These are phyloP conservation scores for Ceratocystiopsis brevicomis DNA, from an alignment of 2,329 filamentous ascomycete genomes.

Conservation along the genomic window DNA sequence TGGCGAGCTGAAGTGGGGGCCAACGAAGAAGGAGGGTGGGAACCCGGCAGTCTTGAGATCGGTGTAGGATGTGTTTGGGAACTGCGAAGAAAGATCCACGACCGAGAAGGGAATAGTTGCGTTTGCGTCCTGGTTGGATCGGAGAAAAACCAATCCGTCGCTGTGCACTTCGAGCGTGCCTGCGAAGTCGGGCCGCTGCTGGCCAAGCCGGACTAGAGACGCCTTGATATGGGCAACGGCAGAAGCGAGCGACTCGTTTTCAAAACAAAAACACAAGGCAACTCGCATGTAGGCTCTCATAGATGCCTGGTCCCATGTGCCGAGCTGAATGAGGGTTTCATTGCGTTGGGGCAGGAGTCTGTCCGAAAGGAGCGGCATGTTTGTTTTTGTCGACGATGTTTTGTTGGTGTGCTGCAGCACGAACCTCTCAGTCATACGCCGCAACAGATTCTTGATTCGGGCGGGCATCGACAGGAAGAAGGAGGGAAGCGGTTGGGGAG, in stretches of 20 bases:
- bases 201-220: slow-evolving; percentile 9
- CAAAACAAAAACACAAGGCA: slow-evolving; percentile 12
- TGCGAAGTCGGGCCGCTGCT: slow-evolving; percentile 13
- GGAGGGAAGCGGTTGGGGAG: too few species aligned
- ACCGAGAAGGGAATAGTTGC: slow-evolving; percentile 10
- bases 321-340: too few species aligned
- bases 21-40: slow-evolving; percentile 15
- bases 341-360: too few species aligned
- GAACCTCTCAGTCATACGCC: too few species aligned
- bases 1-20: slow-evolving; percentile 9
- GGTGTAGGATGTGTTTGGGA: slow-evolving; percentile 9
- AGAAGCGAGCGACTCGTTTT: background rate
- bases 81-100: slow-evolving; percentile 10
- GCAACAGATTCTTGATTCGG: too few species aligned
- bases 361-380: too few species aligned
- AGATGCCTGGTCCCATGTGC: slow-evolving; percentile 8
- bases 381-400: too few species aligned
- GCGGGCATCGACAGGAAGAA: too few species aligned
- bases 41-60: slow-evolving; percentile 14
- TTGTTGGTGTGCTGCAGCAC: too few species aligned
- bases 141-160: slow-evolving; percentile 9
- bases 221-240: slow-evolving; percentile 7
- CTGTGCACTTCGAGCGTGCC: slow-evolving; percentile 12
- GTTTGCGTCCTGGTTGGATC: slow-evolving; percentile 3
- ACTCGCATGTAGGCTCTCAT: slow-evolving; percentile 9